Conservation (phyloP, 2,329 filamentous ascomycete genomes). For the Alternaria triticina region DNA sequence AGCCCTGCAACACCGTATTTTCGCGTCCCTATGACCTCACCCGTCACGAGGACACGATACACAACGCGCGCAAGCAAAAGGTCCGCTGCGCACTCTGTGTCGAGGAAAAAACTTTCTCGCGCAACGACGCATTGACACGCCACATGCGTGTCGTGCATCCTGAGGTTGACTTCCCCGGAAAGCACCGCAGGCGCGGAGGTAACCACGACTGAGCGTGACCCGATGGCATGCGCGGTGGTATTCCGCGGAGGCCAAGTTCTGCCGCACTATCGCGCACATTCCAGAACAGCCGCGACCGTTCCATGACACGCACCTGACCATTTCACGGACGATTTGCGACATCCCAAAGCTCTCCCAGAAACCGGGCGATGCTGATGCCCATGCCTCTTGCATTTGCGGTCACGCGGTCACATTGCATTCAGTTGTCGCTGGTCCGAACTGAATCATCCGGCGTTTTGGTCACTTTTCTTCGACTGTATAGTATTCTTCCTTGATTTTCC, state of each 20-base stretch:
- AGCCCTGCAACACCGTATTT: conserved; percentile 93
- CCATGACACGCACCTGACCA: conserved; percentile 16
- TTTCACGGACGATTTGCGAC: conserved; percentile 5
- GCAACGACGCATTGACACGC: conserved; percentile 90
- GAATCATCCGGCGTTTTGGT: conserved; percentile 1
- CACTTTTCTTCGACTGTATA: conserved; percentile 8
- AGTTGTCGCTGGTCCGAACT: conserved; percentile 22
- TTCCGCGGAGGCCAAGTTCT: conserved; percentile 13
- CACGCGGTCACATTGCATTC: conserved; percentile 9
- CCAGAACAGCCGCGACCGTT: conserved; percentile 31
- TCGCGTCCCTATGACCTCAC: conserved; percentile 96
- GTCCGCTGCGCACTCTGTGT: conserved; percentile 91
- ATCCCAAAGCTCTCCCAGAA: conserved; percentile 8
- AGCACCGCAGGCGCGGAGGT: conserved; percentile 55
- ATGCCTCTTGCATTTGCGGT: background rate
- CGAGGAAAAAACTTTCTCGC: conserved; percentile 96
- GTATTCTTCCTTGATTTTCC: conserved; percentile 2
- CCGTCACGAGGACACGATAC: conserved; percentile 95
- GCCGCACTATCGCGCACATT: conserved; percentile 20
- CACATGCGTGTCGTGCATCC: conserved; percentile 96
- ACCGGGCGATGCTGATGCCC: conserved; percentile 2
- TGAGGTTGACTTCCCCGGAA: conserved; percentile 81
- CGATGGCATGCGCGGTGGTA: conserved; percentile 12
- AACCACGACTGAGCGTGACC: conserved; percentile 39
- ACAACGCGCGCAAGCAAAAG: conserved; percentile 93